phyloP scores from a whole-genome alignment of 2,329 filamentous ascomycete genomes.

The Didymella lethalis region DNA sequence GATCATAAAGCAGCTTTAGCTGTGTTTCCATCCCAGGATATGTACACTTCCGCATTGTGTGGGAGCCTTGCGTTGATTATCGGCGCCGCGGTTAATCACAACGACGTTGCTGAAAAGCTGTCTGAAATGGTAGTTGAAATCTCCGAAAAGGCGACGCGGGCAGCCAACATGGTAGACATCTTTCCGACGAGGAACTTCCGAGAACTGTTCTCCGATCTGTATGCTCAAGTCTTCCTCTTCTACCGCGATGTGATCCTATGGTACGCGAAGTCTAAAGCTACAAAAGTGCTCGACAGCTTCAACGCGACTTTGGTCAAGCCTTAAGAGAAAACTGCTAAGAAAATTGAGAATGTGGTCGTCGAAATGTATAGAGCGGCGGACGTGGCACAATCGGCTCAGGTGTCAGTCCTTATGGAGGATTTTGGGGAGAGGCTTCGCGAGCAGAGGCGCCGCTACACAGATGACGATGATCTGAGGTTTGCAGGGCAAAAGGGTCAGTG shows the following conservation, averaged over 20 bases:
- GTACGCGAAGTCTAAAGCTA: neutral
- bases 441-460: neutral
- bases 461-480: neutral
- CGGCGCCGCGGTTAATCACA: neutral
- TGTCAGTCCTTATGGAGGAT: neutral
- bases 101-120: neutral
- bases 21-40: neutral
- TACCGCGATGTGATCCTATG: slow-evolving; percentile 1
- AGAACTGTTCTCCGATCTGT: neutral
- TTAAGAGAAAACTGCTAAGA: neutral
- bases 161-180: neutral
- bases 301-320: neutral
- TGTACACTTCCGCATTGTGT: neutral
- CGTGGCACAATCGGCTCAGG: neutral
- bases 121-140: neutral
- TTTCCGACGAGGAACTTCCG: neutral
- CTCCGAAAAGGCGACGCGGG: neutral
- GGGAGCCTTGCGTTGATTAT: neutral
- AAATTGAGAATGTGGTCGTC: neutral
- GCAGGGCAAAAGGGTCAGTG: too few species aligned
- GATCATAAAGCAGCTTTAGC: neutral
- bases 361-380: neutral
- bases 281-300: neutral
- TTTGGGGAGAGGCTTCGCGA: neutral
- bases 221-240: slow-evolving; percentile 6